Evolutionary conservation across 768 basidiomycete genomes (phyloP), one percentile per base, ranked within the genome.

Genomic region (Suillus alpinus): DNA sequence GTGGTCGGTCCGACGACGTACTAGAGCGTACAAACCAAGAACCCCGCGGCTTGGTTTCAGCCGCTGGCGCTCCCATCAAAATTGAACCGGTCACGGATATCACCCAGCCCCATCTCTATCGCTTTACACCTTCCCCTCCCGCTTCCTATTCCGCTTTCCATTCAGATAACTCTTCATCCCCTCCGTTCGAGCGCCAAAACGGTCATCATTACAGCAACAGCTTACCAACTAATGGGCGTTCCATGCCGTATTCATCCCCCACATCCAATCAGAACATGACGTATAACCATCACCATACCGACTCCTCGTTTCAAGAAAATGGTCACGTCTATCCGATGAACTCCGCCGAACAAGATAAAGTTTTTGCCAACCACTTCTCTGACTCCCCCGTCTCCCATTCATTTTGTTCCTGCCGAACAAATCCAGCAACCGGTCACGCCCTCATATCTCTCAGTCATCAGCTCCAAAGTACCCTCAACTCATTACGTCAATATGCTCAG

Each of bases 41-140:
- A 66, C 73, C 77, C 37, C 76, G 73, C 62, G 72, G 77, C 64
- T 72, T 75, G 32, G 72, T 77, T 44, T 76, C 80, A 63, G 75
- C 80, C 16, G 75, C 83, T 44, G 76, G 86, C 65, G 82, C 81
- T 63, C 85, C 85, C 59, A 87, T 88, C 74, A 89, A 91, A 74
- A 83, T 86, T 57, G 89, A 91, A 65, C 81, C 83, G 10, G 65
- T 77, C 37, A 51, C 80, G 56, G 87, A 87, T 26, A 71, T 78
- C 49, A 71, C 79, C 36, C 73, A 76, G 46, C 71, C 82, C 13
- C 80, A 82, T 64, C 79, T 89, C 43, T 89, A 90, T 74, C 86
- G 88, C 63, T 87, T 89, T 75, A 85, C 86, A 20, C 81, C 85
- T 12, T 88, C 86, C 5, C 84, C 83, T 61, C 80, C 79, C 58